These are phyloP conservation scores for Fraxinus nigra DNA, from an alignment of 305 asterid genomes.

Conservation along the genomic window DNA sequence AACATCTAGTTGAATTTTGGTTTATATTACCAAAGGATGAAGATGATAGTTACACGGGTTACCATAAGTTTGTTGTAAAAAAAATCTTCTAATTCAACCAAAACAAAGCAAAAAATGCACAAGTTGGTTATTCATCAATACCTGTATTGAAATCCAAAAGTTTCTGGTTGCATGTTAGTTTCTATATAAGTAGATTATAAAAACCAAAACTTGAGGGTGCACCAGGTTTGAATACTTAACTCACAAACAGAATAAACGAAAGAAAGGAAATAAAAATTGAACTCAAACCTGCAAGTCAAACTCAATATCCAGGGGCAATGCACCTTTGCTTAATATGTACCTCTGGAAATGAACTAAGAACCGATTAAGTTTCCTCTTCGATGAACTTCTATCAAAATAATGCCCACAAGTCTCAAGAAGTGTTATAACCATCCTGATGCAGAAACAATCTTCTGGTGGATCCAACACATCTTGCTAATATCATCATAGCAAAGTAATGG, in stretches of 20 bases:
- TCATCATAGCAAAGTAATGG: constrained; percentile 32
- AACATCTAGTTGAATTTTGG: not conserved
- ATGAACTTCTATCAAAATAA: constrained; percentile 95
- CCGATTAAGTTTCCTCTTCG: constrained; percentile 94
- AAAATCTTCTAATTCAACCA: not conserved
- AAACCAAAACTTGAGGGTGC: not conserved
- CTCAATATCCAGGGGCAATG: constrained; percentile 90
- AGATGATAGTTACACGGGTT: not conserved
- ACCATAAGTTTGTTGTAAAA: not conserved
- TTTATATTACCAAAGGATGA: not conserved
- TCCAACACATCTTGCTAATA: constrained; percentile 84
- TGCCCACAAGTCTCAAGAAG: constrained; percentile 99
- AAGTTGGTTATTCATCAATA: not conserved
- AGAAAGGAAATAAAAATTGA: constrained; percentile 1
- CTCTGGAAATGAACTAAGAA: constrained; percentile 94
- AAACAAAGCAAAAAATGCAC: not conserved
- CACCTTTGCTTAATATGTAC: constrained; percentile 78
- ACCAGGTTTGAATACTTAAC: not conserved
- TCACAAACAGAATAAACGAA: not conserved
- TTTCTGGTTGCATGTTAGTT: not conserved
- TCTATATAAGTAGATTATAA: not conserved
- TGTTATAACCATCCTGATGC: constrained; percentile 85
- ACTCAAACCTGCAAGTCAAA: constrained; percentile 93
- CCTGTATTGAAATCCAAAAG: not conserved
- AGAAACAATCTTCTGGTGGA: constrained; percentile 97